Evolutionary conservation across 306 rosid genomes (phyloP).

Genomic region (Potentilla sterilis): DNA sequence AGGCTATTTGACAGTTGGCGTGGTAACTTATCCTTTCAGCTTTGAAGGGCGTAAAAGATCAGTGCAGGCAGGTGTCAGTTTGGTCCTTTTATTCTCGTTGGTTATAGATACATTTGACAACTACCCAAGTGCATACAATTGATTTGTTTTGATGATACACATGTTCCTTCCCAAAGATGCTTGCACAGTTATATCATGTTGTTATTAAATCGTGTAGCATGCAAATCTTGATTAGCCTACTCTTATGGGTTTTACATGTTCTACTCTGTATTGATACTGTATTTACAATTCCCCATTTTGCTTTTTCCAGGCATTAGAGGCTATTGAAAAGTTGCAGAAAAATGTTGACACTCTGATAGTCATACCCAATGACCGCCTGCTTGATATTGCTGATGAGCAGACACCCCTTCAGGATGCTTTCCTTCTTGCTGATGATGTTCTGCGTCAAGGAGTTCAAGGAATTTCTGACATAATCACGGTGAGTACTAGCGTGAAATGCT

Average conservation of each 20-base stretch:
- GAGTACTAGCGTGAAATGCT: slow-evolving; percentile 33
- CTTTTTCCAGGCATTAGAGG: slow-evolving; percentile 80
- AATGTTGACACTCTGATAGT: slow-evolving; percentile 95
- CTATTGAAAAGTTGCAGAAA: slow-evolving; percentile 90
- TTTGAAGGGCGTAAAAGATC: slow-evolving; percentile 99
- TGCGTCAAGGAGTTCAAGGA: slow-evolving; percentile 98
- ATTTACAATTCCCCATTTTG: slow-evolving; percentile 3
- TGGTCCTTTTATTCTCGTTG: slow-evolving; percentile 20
- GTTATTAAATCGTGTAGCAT: background rate
- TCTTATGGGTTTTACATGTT: background rate
- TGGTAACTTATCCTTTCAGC: slow-evolving; percentile 90
- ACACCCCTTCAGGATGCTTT: slow-evolving; percentile 92
- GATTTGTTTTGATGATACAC: background rate
- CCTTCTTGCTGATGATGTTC: slow-evolving; percentile 91
- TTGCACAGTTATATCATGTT: background rate
- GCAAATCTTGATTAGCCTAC: background rate
- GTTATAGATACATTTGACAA: background rate
- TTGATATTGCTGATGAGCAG: slow-evolving; percentile 92
- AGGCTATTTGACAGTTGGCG: slow-evolving; percentile 96
- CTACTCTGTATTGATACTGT: background rate
- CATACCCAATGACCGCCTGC: slow-evolving; percentile 95
- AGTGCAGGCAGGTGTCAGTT: slow-evolving; percentile 75
- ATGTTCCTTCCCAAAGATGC: background rate
- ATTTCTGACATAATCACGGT: slow-evolving; percentile 93
- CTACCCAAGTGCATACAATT: background rate